Percentiles rank a stretch among this genome's conserved stretches.
phyloP scores from a whole-genome alignment of 148 eudicot genomes.

The Heliosperma pusillum region DNA sequence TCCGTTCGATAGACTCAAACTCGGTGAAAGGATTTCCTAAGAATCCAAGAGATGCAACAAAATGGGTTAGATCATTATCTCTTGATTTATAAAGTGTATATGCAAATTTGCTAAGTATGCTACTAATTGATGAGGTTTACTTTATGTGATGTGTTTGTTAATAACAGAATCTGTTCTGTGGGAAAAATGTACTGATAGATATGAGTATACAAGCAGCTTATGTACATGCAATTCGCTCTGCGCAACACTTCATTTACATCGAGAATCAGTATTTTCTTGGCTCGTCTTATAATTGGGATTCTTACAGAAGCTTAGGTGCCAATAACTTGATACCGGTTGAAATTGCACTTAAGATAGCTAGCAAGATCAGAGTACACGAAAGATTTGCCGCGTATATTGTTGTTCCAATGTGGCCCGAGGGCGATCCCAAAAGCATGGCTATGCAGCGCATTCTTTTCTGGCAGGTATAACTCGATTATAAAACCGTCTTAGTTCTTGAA shows the following conservation, averaged over 20 bases:
- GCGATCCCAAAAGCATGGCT: slow-evolving; percentile 65
- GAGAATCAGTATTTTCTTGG: slow-evolving; percentile 94
- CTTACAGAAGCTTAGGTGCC: slow-evolving; percentile 63
- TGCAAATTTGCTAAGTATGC: background rate
- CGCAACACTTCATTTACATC: slow-evolving; percentile 83
- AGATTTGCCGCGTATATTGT: slow-evolving; percentile 78
- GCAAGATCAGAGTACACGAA: slow-evolving; percentile 64
- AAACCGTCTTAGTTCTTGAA: background rate
- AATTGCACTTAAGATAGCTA: slow-evolving; percentile 76
- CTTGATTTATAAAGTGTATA: background rate
- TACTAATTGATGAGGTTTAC: background rate
- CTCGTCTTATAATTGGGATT: slow-evolving; percentile 79
- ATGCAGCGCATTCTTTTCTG: slow-evolving; percentile 85
- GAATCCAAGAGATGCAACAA: slow-evolving; percentile 67
- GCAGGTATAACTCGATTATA: slow-evolving; percentile 52
- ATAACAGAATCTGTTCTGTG: slow-evolving; percentile 66
- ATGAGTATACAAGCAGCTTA: slow-evolving; percentile 91
- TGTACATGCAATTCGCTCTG: slow-evolving; percentile 78
- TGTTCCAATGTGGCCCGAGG: slow-evolving; percentile 98
- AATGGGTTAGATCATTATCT: slow-evolving; percentile 34
- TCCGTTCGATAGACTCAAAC: slow-evolving; percentile 91
- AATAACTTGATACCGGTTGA: slow-evolving; percentile 83
- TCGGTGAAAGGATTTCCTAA: slow-evolving; percentile 90
- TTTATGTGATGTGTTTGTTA: background rate
- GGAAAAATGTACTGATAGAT: slow-evolving; percentile 85